Evolutionary conservation across 352 stramenopile species (phyloP).

Genomic region (Phytophthora pinifolia): DNA sequence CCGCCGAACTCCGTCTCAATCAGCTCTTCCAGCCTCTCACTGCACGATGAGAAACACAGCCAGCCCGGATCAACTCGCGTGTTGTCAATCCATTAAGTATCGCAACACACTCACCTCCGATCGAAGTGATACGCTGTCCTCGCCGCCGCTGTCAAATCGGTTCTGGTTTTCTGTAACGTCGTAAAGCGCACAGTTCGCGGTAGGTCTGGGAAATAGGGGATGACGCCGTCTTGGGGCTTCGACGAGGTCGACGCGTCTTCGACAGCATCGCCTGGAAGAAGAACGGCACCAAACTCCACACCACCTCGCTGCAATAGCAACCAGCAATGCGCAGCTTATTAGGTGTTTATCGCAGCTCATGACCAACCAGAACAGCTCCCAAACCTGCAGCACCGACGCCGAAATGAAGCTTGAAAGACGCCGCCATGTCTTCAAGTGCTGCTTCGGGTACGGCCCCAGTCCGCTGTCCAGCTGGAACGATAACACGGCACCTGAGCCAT

Average conservation of each 20-base stretch:
- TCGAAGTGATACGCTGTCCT: conserved; percentile 83
- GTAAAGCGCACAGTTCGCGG: conserved; percentile 79
- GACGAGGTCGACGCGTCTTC: conserved; percentile 39
- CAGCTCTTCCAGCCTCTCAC: conserved; percentile 53
- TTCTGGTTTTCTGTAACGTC: conserved; percentile 36
- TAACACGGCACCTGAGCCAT: conserved; percentile 49
- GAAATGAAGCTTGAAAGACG: conserved; percentile 74
- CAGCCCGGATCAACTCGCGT: neutral
- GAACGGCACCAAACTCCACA: conserved; percentile 56
- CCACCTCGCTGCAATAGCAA: conserved; percentile 51
- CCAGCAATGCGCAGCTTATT: neutral
- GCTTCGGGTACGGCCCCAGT: conserved; percentile 76
- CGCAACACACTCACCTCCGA: conserved; percentile 43
- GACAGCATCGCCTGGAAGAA: conserved; percentile 64
- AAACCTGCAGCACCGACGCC: conserved; percentile 53
- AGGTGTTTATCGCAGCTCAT: too few relatives aligned
- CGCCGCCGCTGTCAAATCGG: conserved; percentile 42
- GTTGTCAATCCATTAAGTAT: too few relatives aligned
- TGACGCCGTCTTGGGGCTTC: conserved; percentile 27
- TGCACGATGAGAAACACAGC: conserved; percentile 14
- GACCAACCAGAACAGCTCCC: neutral
- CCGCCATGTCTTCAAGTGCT: conserved; percentile 73
- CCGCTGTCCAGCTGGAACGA: conserved; percentile 83
- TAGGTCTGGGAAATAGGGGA: conserved; percentile 74
- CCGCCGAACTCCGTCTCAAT: conserved; percentile 36